phyloP scores from a whole-genome alignment of 495 filamentous ascomycete genomes.

The Hypoxylon lienhwacheense region DNA sequence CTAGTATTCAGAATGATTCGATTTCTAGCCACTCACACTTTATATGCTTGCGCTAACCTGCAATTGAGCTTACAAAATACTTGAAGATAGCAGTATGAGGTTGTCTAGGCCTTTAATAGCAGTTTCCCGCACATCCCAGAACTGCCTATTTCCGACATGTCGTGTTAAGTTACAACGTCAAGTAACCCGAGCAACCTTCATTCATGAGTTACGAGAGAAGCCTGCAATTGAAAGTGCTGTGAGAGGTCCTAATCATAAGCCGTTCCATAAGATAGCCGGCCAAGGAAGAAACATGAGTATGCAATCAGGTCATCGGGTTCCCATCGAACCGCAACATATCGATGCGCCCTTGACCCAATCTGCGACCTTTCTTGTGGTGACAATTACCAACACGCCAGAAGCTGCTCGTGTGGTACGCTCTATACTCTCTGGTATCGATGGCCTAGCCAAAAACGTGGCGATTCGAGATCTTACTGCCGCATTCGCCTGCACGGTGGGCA shows the following conservation, averaged over 20 bases:
- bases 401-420: constrained; percentile 48
- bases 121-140: not conserved
- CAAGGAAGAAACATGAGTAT: constrained; percentile 15
- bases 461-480: constrained; percentile 53
- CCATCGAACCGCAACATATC: constrained; percentile 44
- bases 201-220: not conserved
- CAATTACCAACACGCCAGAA: constrained; percentile 34
- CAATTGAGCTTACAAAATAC: not conserved
- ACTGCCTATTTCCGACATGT: not conserved
- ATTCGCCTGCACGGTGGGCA: constrained; percentile 58
- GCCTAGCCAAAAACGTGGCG: constrained; percentile 57
- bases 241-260: not conserved
- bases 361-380: constrained; percentile 57
- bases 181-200: not conserved
- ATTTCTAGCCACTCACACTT: not conserved
- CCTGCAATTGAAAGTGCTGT: not conserved
- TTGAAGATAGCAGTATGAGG: constrained; percentile 9
- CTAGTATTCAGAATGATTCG: not conserved
- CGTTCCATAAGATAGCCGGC: not conserved
- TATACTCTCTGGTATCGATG: constrained; percentile 47
- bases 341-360: constrained; percentile 53
- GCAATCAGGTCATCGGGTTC: constrained; percentile 12
- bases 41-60: not conserved
- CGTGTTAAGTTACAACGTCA: not conserved
- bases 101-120: not conserved